Evolutionary conservation across 1,284 basidiomycete species (phyloP).

Genomic region (Sporisorium iseilematis-ciliati): DNA sequence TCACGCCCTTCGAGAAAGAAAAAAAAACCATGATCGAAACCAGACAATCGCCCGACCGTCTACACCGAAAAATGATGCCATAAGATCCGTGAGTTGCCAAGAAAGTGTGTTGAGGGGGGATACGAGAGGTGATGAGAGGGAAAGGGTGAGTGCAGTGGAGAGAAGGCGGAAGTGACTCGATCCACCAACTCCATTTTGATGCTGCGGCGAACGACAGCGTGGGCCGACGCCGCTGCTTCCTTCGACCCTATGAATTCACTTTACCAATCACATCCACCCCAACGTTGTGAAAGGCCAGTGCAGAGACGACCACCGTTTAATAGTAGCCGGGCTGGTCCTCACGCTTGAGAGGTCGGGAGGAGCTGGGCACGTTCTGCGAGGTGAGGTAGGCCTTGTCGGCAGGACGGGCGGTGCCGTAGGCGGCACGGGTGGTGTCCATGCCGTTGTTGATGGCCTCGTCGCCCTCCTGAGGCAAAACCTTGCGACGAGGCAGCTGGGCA

Average conservation of each 20-base stretch:
- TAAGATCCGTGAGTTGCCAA: conserved; percentile 31
- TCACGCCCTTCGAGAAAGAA: conserved; percentile 25
- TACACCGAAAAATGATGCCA: conserved; percentile 16
- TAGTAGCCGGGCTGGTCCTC: conserved; percentile 56
- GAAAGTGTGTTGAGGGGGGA: conserved; percentile 16
- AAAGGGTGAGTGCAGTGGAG: background rate
- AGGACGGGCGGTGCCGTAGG: conserved; percentile 49
- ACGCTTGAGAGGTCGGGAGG: conserved; percentile 49
- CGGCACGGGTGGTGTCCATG: conserved; percentile 57
- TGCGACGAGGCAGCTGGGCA: conserved; percentile 66
- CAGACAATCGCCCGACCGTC: conserved; percentile 38
- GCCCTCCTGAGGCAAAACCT: conserved; percentile 63
- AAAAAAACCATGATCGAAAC: conserved; percentile 28
- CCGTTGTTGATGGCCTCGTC: conserved; percentile 51
- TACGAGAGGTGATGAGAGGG: background rate
- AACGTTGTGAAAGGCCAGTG: conserved; percentile 6
- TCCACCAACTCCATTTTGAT: background rate
- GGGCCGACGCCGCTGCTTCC: background rate
- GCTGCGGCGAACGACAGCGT: background rate
- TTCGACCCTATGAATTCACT: background rate
- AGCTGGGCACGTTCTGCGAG: conserved; percentile 48
- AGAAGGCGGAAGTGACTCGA: too few relatives aligned
- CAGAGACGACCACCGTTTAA: conserved; percentile 15
- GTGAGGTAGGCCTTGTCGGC: conserved; percentile 53
- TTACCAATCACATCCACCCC: background rate